Base-by-base conservation (phyloP, 176 grass and related monocot genomes). In the Oryza meyeriana region DNA sequence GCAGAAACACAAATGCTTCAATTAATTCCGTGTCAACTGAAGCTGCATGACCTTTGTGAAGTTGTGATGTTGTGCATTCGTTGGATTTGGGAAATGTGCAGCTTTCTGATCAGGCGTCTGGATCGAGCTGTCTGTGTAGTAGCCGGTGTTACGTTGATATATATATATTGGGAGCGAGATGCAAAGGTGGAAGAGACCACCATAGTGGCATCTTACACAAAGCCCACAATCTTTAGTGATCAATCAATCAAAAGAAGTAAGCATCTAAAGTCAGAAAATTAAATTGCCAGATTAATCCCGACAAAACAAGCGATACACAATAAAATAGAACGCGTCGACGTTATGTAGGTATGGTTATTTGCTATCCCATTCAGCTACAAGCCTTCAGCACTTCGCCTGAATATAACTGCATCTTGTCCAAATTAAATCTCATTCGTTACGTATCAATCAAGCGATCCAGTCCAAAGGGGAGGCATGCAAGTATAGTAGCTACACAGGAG, bases 181-280 rank as follows among this genome's bases (percentile, higher is more conserved):
- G 31, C 39, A 14, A 13, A 25, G 10, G 16, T 34, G 41, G 10
- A 8, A 4, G n/a, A 67, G 48, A 55, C 22, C 18, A 52, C 47
- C 16, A 27, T 81, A 89, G 88, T 89, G 88, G 34, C 35, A 66
- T 81, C 88, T 82, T 86, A 89, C 83, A 82, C 88, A 86, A 86
- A 44, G 17, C 2, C 78, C 88, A 89, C 88, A 1, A 82, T 61
- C 69, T 75, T 61, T 48, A 44, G 59, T 55, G 42, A 42, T 6
- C 75, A 45, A 83, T 79, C 71, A 63, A 44, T 57, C 41, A 17
- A 84, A 83, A 87, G 55, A 18, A 2, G 74, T 48, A 18, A n/a
- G 10, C 52, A 7, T n/a, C 77, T 17, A 87, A 71, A 82, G 64
- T 40, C 73, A 16, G 55, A 12, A 8, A 8, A 69, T 57, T 50